Percentiles rank a stretch among this genome's conserved stretches.
Conservation (phyloP, 345 rosid species). For the Euphorbia peplus region DNA sequence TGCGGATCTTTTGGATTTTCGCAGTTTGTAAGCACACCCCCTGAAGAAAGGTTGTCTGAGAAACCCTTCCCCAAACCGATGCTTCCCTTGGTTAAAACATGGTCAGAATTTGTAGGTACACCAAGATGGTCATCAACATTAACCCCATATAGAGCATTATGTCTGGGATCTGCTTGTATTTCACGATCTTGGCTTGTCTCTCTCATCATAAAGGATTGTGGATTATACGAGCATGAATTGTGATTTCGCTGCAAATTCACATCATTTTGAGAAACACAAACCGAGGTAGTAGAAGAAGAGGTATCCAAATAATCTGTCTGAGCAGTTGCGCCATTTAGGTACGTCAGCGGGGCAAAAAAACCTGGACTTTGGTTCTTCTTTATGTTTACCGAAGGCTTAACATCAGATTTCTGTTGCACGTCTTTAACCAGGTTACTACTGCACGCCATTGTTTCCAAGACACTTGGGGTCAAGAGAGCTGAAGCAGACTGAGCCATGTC, state of each 20-base stretch:
- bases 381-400: conserved; percentile 50
- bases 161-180: conserved; percentile 45
- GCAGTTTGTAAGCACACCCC: conserved; percentile 38
- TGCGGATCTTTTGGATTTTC: conserved; percentile 51
- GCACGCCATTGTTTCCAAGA: conserved; percentile 40
- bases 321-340: conserved; percentile 37
- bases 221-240: conserved; percentile 39
- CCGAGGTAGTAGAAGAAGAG: conserved; percentile 68
- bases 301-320: conserved; percentile 63
- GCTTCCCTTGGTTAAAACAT: conserved; percentile 39
- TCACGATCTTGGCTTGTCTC: conserved; percentile 54
- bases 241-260: conserved; percentile 46
- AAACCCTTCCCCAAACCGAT: conserved; percentile 47
- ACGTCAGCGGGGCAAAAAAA: conserved; percentile 37
- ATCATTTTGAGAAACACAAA: conserved; percentile 58
- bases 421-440: conserved; percentile 34
- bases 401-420: conserved; percentile 46
- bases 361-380: conserved; percentile 50
- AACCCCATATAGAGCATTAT: conserved; percentile 34
- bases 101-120: conserved; percentile 37
- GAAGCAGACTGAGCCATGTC: conserved; percentile 48
- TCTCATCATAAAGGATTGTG: conserved; percentile 42
- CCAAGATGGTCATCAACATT: conserved; percentile 35
- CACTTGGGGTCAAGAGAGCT: conserved; percentile 35
- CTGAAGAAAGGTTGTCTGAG: conserved; percentile 43